Conservation (phyloP, 306 rosid genomes). For the Cucurbita maxima region DNA sequence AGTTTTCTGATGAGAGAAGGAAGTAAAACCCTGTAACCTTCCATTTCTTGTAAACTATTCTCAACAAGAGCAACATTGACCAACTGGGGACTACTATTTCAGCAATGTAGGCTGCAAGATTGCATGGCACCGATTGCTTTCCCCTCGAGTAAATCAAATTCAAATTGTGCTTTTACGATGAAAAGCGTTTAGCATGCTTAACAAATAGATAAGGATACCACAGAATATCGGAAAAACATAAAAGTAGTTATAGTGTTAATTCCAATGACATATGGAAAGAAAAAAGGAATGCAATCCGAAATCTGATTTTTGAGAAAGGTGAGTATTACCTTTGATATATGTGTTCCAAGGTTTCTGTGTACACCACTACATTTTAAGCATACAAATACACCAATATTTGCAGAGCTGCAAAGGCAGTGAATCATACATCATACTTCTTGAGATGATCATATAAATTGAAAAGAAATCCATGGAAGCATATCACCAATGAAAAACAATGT, state of each 20-base stretch:
- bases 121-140: not conserved
- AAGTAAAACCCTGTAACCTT: not conserved
- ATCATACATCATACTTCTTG: not conserved
- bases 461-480: not conserved
- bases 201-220: not conserved
- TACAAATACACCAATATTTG: constrained; percentile 85
- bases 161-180: not conserved
- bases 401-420: constrained; percentile 55
- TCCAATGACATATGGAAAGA: not conserved
- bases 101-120: not conserved
- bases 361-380: constrained; percentile 93
- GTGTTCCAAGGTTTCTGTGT: constrained; percentile 93
- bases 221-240: not conserved
- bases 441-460: not conserved
- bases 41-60: not conserved
- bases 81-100: not conserved
- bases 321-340: constrained; percentile 69
- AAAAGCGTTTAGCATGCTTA: no score
- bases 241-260: not conserved
- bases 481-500: not conserved
- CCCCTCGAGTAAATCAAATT: not conserved
- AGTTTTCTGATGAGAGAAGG: not conserved
- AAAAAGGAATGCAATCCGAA: not conserved
- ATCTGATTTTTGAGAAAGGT: not conserved
- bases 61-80: not conserved